Conservation (phyloP, 495 filamentous ascomycete species). For the Parathielavia hyrcaniae region DNA sequence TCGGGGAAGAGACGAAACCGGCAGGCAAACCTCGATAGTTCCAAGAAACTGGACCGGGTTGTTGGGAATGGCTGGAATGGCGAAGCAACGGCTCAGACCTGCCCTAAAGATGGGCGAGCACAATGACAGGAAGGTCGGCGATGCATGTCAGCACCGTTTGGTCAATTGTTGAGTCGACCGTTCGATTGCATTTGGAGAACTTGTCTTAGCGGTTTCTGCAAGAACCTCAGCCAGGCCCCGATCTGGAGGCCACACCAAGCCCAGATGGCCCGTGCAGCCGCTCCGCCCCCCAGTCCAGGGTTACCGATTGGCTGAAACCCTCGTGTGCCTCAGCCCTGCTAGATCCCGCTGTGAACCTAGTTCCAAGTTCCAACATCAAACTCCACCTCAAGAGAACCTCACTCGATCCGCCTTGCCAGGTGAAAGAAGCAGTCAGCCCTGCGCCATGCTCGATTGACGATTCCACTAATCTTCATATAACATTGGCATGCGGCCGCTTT, state of each 20-base stretch:
- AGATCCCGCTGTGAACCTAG: neutral
- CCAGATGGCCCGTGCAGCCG: constrained; percentile 5
- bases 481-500: constrained; percentile 17
- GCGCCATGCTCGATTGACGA: neutral
- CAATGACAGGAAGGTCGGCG: neutral
- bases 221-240: constrained; percentile 14
- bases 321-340: constrained; percentile 5
- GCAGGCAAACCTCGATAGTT: constrained; percentile 4
- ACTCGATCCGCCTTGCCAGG: constrained; percentile 11
- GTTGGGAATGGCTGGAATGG: neutral
- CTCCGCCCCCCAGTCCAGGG: constrained; percentile 4
- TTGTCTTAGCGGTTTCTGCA: neutral
- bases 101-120: neutral
- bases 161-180: neutral
- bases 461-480: constrained; percentile 2
- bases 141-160: neutral
- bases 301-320: neutral
- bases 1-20: neutral
- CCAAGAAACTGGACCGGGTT: neutral
- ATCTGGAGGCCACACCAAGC: neutral
- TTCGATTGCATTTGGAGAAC: neutral
- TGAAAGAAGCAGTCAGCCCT: neutral
- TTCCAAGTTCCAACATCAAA: neutral
- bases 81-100: neutral
- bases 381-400: too few species aligned